A percentile compares a stretch with the other conserved stretches of the same genome.
Evolutionary conservation across 2,329 filamentous ascomycete species (phyloP).

Genomic region (Colletotrichum sojae): DNA sequence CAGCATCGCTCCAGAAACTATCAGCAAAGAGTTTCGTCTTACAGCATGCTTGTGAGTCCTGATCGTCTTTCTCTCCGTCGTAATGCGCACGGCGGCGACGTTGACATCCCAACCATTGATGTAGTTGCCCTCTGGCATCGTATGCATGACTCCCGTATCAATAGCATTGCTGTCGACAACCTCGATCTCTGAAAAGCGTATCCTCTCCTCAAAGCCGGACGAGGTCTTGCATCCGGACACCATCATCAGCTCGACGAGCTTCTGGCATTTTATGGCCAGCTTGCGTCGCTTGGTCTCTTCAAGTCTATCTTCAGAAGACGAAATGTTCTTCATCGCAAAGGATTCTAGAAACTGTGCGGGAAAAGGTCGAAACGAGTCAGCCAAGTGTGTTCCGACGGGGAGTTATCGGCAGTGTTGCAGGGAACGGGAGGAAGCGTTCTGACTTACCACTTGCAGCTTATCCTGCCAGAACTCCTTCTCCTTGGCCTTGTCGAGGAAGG

Average conservation of each 20-base stretch:
- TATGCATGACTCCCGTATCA: constrained; percentile 88
- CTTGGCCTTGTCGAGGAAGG: constrained; percentile 94
- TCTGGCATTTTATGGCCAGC: constrained; percentile 91
- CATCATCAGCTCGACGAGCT: constrained; percentile 99
- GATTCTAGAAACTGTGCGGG: constrained; percentile 87
- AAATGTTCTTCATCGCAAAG: constrained; percentile 97
- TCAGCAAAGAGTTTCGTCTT: constrained; percentile 53
- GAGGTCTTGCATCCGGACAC: constrained; percentile 96
- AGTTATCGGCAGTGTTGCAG: constrained; percentile 7
- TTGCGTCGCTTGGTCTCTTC: constrained; percentile 97
- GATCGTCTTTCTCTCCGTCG: constrained; percentile 86
- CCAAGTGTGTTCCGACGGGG: constrained; percentile 4
- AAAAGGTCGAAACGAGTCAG: constrained; percentile 33
- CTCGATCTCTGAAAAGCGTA: constrained; percentile 96
- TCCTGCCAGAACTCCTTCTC: constrained; percentile 99
- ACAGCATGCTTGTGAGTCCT: constrained; percentile 93
- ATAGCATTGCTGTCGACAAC: constrained; percentile 95
- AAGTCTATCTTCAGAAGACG: constrained; percentile 93
- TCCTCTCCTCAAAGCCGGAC: constrained; percentile 96
- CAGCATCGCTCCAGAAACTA: too few relatives aligned
- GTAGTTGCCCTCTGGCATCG: constrained; percentile 89
- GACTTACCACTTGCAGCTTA: constrained; percentile 89
- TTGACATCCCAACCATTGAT: constrained; percentile 99
- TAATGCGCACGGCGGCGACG: constrained; percentile 88
- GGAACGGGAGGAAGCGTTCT: constrained; percentile 5